Evolutionary conservation across 768 basidiomycete genomes (phyloP).

Genomic region (Rhizopogon sp.): DNA sequence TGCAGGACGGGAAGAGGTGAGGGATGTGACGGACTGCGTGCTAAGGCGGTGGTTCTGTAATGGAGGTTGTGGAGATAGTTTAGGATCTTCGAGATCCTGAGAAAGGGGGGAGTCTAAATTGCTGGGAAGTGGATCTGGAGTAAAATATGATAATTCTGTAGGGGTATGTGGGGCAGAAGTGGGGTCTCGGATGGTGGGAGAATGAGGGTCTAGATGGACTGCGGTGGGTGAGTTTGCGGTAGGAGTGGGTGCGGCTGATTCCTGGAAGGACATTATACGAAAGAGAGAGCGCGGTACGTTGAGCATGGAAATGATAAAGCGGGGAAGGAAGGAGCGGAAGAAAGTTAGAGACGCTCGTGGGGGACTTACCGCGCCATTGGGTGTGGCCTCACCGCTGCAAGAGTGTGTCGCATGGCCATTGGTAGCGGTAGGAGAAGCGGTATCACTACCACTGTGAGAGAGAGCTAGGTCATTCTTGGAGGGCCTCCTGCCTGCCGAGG

Average conservation of each 20-base stretch:
- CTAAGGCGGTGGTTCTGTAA: slow-evolving; percentile 15
- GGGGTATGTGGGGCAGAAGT: slow-evolving; percentile 21
- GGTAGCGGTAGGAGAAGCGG: background rate
- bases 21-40: slow-evolving; percentile 25
- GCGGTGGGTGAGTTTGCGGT: background rate
- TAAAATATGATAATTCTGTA: slow-evolving; percentile 38
- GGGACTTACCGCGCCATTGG: slow-evolving; percentile 25
- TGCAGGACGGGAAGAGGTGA: slow-evolving; percentile 50
- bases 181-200: slow-evolving; percentile 33
- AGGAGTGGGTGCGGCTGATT: slow-evolving; percentile 3
- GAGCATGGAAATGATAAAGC: slow-evolving; percentile 22
- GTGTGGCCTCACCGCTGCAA: slow-evolving; percentile 4
- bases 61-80: background rate
- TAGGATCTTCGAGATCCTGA: background rate
- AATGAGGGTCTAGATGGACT: slow-evolving; percentile 23
- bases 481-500: slow-evolving; percentile 25
- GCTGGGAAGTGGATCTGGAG: slow-evolving; percentile 24
- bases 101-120: background rate
- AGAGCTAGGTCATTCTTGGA: slow-evolving; percentile 14
- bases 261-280: slow-evolving; percentile 24
- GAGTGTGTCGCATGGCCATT: background rate
- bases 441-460: background rate
- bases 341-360: slow-evolving; percentile 17
- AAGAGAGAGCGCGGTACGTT: slow-evolving; percentile 24
- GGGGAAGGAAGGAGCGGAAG: slow-evolving; percentile 20